Conservation (phyloP, 306 rosid species). For the Sindora glabra region DNA sequence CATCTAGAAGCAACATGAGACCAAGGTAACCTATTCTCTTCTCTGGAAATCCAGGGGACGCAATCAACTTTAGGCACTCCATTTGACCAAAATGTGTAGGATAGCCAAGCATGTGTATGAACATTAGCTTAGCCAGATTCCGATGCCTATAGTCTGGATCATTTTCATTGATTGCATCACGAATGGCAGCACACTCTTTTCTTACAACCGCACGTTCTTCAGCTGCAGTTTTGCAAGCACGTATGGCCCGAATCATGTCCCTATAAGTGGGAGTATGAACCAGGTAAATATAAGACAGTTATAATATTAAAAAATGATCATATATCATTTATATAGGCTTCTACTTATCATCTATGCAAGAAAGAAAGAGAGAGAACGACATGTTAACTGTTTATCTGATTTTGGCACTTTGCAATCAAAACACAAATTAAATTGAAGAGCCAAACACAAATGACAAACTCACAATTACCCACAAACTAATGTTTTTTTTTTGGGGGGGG, state of each 20-base stretch:
- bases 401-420: slow-evolving; percentile 8
- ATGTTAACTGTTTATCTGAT: background rate
- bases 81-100: slow-evolving; percentile 99
- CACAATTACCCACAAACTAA: slow-evolving; percentile 1
- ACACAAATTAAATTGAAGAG: slow-evolving; percentile 1
- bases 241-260: slow-evolving; percentile 99
- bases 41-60: slow-evolving; percentile 95
- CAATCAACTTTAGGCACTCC: slow-evolving; percentile 96
- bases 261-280: slow-evolving; percentile 37
- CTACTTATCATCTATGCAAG: background rate
- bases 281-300: slow-evolving; percentile 2
- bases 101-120: slow-evolving; percentile 98
- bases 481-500: too few species aligned
- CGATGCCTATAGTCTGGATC: slow-evolving; percentile 85
- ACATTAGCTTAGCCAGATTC: slow-evolving; percentile 96
- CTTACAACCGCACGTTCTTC: slow-evolving; percentile 96
- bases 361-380: background rate
- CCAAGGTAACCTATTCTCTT: slow-evolving; percentile 98
- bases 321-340: background rate
- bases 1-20: slow-evolving; percentile 99
- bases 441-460: background rate
- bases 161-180: slow-evolving; percentile 83
- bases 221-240: slow-evolving; percentile 98
- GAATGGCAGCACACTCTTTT: slow-evolving; percentile 98
- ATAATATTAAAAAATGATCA: background rate